Base-by-base conservation (phyloP, 1,284 basidiomycete species). In the Sutorius eximius region DNA sequence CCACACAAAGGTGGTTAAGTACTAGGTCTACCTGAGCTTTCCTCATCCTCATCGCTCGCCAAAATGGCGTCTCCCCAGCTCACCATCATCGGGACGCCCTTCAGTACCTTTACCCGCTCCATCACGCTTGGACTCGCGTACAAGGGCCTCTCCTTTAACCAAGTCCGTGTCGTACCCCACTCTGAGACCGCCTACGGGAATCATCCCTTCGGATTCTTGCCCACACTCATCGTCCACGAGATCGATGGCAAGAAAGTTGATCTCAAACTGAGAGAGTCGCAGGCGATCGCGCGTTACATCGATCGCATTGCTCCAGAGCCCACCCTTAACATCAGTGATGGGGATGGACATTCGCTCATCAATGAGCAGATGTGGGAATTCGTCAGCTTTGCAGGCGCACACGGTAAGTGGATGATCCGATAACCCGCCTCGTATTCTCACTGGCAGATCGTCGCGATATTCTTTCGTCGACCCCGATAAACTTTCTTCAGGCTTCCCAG, bases 331-430 rank as follows among this genome's bases (percentile, higher is more conserved):
- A 56, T 70, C 30, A 46, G 16, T 0, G 46, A 65, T 1, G 67
- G 67, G 0, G 59, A 66, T 0, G 68, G 53, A 5, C 59, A 58
- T 13, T 40, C 61, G 15, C 1, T 67, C 42, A 51, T 71, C 51
- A 36, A 47, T 0, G 68, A 70, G 49, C 68, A 70, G 40, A 54
- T 73, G 68, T 70, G 71, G 70, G 68, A 70, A 29, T 71, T 70
- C 22, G 71, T 65, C 43, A 67, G 60, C 13, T 59, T 71, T 8
- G 61, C 53, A 1, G 58, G 58, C 3, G 52, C 61, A 12, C 47
- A 73, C 10, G 71, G 68, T 72, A n/a, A 1, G 55, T 46, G 8
- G 6, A 41, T 36, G 2, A 16, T 48, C 38, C 20, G 15, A 34
- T 27, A 5, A 38, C n/a, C 37, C n/a, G 37, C 10, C 10, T 27